Conservation (phyloP, 2,329 filamentous ascomycete species). For the Fusarium xylarioides region DNA sequence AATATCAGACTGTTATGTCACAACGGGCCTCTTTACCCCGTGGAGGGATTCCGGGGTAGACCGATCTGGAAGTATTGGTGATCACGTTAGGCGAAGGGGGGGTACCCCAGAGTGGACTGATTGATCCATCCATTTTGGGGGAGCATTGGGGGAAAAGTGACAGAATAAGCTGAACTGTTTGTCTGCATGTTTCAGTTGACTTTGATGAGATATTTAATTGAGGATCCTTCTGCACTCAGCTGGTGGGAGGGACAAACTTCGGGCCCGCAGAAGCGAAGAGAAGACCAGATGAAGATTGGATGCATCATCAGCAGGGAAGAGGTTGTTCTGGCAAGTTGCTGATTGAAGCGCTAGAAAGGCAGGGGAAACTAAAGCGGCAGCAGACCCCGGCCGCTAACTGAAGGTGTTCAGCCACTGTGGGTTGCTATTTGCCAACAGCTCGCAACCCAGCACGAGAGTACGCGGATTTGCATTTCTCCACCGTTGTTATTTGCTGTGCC, state of each 20-base stretch:
- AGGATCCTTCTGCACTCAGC: neutral
- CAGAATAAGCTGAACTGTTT: neutral
- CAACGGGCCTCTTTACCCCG: neutral
- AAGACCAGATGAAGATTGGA: neutral
- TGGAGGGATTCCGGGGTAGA: conserved; percentile 23
- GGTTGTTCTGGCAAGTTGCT: neutral
- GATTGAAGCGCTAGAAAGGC: conserved; percentile 9
- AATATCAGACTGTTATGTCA: neutral
- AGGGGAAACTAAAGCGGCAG: neutral
- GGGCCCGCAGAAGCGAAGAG: neutral
- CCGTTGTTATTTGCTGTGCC: neutral
- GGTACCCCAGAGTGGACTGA: conserved; percentile 27
- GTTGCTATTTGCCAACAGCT: neutral
- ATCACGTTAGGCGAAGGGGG: conserved; percentile 8
- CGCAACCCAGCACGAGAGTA: neutral
- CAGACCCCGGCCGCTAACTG: neutral
- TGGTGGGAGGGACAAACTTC: neutral
- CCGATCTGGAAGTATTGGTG: conserved; percentile 16
- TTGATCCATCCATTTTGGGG: neutral
- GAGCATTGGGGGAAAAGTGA: conserved; percentile 1
- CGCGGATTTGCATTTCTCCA: conserved; percentile 7
- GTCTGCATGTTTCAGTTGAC: neutral
- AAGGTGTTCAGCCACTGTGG: neutral
- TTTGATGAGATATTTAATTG: neutral
- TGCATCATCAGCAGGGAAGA: neutral